Conservation (phyloP, 306 rosid species). For the Trichosanthes truncata region DNA sequence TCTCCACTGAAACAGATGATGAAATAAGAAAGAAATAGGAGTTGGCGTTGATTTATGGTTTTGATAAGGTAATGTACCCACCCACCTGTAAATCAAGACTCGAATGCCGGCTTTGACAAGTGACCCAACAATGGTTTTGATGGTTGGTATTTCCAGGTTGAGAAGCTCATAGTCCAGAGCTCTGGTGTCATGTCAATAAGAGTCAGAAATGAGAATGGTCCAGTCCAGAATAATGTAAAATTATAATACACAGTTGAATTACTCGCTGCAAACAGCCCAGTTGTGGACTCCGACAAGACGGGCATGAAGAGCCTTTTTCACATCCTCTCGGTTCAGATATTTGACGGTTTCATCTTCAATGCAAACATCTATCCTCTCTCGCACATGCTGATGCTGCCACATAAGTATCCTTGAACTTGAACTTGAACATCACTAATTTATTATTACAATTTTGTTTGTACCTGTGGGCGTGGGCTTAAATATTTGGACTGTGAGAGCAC, state of each 20-base stretch:
- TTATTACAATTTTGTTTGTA: too few species aligned
- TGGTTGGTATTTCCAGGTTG: conserved; percentile 27
- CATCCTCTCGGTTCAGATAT: conserved; percentile 59
- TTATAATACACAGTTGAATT: neutral
- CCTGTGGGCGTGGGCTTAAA: too few species aligned
- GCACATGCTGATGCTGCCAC: too few species aligned
- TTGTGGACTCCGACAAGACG: conserved; percentile 37
- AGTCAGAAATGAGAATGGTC: neutral
- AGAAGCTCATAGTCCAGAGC: conserved; percentile 24
- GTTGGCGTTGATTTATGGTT: neutral
- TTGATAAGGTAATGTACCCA: neutral
- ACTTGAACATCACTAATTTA: too few species aligned
- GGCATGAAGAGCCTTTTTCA: conserved; percentile 59
- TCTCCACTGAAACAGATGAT: conserved; percentile 48
- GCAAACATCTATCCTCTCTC: too few species aligned
- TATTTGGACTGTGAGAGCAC: too few species aligned
- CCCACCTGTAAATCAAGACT: conserved; percentile 22
- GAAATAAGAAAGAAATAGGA: neutral
- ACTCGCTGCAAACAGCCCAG: conserved; percentile 60
- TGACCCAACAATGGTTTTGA: conserved; percentile 19
- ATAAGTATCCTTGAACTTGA: too few species aligned
- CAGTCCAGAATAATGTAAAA: too few species aligned
- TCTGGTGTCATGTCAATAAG: neutral
- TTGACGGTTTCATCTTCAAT: conserved; percentile 40
- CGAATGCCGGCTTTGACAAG: conserved; percentile 23